phyloP scores from a whole-genome alignment of 2,329 filamentous ascomycete genomes.

The Cordyceps militaris region DNA sequence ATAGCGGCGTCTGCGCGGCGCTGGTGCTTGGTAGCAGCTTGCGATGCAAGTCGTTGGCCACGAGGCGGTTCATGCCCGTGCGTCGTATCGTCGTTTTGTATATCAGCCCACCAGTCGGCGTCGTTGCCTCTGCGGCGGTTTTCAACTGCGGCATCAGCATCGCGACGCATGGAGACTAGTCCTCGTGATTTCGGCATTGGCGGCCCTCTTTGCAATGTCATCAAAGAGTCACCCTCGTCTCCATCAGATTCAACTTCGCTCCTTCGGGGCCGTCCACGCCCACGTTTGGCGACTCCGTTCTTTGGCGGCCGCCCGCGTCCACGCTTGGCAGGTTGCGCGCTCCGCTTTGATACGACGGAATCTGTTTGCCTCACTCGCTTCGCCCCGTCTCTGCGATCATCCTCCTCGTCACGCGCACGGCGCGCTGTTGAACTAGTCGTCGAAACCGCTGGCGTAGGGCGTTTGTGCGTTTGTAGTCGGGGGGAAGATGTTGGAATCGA shows the following conservation, averaged over 20 bases:
- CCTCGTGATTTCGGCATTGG: conserved; percentile 42
- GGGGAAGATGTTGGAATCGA: neutral
- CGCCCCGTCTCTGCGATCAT: neutral
- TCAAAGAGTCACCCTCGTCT: conserved; percentile 30
- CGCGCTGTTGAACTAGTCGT: neutral
- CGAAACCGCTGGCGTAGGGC: neutral
- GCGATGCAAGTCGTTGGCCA: neutral
- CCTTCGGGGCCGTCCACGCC: conserved; percentile 7
- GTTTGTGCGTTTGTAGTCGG: neutral
- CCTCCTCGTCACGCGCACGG: neutral
- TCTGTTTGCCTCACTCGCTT: conserved; percentile 4
- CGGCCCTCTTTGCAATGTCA: conserved; percentile 39
- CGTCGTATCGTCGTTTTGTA: neutral
- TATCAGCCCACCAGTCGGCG: conserved; percentile 2
- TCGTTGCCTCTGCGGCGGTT: neutral
- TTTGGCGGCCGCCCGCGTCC: conserved; percentile 10
- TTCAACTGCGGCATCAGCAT: conserved; percentile 51
- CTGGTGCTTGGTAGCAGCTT: conserved; percentile 23
- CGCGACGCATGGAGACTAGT: conserved; percentile 38
- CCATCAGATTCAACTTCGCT: conserved; percentile 18
- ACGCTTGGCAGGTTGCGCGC: conserved; percentile 6
- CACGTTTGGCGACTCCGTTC: conserved; percentile 9
- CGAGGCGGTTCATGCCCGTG: neutral
- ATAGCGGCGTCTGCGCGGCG: conserved; percentile 25
- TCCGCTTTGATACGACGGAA: conserved; percentile 1